Percentiles rank a stretch among this genome's conserved stretches.
Evolutionary conservation across 345 rosid genomes (phyloP).

Genomic region (Syzygium aromaticum): DNA sequence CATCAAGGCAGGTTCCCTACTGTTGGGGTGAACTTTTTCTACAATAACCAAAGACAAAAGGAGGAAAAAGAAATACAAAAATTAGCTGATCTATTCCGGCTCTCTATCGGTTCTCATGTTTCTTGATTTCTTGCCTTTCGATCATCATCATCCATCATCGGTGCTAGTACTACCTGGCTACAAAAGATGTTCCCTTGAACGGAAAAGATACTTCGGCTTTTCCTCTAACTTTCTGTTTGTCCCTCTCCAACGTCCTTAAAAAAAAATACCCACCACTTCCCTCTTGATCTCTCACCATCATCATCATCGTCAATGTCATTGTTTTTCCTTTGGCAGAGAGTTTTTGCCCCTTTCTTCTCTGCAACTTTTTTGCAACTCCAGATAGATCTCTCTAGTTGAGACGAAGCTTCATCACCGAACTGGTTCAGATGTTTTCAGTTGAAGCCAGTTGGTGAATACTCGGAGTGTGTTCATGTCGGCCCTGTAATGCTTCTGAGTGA

Average conservation of each 20-base stretch:
- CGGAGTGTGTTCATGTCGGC: constrained; percentile 50
- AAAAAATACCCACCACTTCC: not conserved
- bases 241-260: not conserved
- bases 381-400: not conserved
- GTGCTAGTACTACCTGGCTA: not conserved
- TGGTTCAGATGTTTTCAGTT: constrained; percentile 3
- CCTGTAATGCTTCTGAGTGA: constrained; percentile 47
- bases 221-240: not conserved
- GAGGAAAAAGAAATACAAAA: not conserved
- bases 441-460: constrained; percentile 31
- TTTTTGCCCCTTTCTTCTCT: not conserved
- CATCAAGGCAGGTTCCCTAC: not conserved
- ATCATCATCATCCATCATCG: not conserved
- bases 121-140: not conserved
- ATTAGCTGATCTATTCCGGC: not conserved
- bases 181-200: not conserved
- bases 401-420: not conserved
- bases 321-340: not conserved
- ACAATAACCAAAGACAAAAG: not conserved
- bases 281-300: not conserved
- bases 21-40: not conserved
- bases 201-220: not conserved
- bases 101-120: not conserved
- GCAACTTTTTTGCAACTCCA: not conserved
- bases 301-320: not conserved